Conservation (phyloP, 257 asterid species). For the Eustoma russellianum region DNA sequence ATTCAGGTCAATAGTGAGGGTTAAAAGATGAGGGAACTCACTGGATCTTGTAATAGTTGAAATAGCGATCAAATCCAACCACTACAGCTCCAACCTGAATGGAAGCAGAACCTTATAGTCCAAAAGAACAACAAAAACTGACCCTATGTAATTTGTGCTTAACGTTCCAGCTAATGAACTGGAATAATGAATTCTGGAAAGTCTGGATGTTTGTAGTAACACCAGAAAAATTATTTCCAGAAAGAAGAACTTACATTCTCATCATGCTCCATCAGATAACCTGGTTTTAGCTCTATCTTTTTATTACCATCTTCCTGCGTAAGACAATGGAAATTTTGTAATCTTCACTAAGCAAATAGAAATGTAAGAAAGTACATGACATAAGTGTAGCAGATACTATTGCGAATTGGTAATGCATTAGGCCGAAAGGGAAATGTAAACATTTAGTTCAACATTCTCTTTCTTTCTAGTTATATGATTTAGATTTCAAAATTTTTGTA, state of each 20-base stretch:
- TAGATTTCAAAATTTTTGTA: too few species aligned
- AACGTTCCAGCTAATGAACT: not conserved
- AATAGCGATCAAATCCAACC: slow-evolving; percentile 94
- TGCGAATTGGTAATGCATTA: too few species aligned
- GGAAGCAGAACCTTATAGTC: slow-evolving; percentile 3
- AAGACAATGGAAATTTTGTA: slow-evolving; percentile 5
- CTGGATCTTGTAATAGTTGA: slow-evolving; percentile 97
- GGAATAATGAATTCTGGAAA: not conserved
- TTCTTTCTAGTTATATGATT: too few species aligned
- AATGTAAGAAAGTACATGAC: too few species aligned
- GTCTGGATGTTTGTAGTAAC: not conserved
- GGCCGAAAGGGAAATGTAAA: too few species aligned
- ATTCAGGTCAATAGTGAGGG: not conserved
- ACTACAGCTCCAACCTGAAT: slow-evolving; percentile 95
- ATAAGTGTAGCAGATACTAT: too few species aligned
- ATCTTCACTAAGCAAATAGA: not conserved
- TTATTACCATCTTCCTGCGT: slow-evolving; percentile 80
- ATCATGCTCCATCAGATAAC: slow-evolving; percentile 94
- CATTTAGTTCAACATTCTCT: too few species aligned
- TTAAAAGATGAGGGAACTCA: slow-evolving; percentile 29
- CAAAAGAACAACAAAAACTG: not conserved
- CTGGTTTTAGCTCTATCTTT: slow-evolving; percentile 91
- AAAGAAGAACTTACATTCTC: slow-evolving; percentile 43
- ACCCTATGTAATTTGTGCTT: not conserved
- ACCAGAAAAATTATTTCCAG: slow-evolving; percentile 8